A percentile compares a stretch with the other conserved stretches of the same genome.
These are phyloP conservation scores for Backusella australiensis DNA, from an alignment of 192 early-diverging fungal species.

Conservation along the genomic window DNA sequence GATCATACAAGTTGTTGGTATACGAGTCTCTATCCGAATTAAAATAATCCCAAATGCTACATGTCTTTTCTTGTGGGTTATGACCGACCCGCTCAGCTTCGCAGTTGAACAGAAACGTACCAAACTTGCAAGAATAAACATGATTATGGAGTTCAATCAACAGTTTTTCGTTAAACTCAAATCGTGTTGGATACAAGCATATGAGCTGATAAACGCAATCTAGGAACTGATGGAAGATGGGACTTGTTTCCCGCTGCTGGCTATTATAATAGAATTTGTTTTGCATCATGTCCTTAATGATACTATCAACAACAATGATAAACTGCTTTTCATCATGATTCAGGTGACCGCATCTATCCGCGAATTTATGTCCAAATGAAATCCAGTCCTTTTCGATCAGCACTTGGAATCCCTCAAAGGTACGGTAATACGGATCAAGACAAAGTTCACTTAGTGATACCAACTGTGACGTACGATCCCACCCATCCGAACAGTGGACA, in stretches of 20 bases:
- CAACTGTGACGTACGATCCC: constrained; percentile 97
- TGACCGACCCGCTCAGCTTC: constrained; percentile 69
- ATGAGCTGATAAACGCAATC: constrained; percentile 95
- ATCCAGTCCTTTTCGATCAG: constrained; percentile 99
- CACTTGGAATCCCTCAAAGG: constrained; percentile 82
- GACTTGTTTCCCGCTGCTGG: constrained; percentile 81
- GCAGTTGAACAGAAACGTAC: constrained; percentile 92
- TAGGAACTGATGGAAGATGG: constrained; percentile 95
- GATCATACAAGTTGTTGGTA: constrained; percentile 58
- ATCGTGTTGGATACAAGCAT: constrained; percentile 82
- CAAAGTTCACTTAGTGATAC: constrained; percentile 86
- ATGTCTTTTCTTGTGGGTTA: constrained; percentile 26
- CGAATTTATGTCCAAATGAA: constrained; percentile 95
- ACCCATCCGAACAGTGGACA: constrained; percentile 98
- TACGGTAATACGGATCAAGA: constrained; percentile 94
- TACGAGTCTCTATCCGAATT: constrained; percentile 51
- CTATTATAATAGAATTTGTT: constrained; percentile 53
- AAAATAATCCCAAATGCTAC: constrained; percentile 83
- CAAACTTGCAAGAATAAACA: constrained; percentile 89
- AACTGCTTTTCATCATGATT: constrained; percentile 58
- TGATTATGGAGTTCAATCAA: constrained; percentile 81
- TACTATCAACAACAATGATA: constrained; percentile 44
- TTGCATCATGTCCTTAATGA: constrained; percentile 53
- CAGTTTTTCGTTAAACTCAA: constrained; percentile 90
- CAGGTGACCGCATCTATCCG: constrained; percentile 86